Evolutionary conservation across 2,329 filamentous ascomycete species (phyloP).

Genomic region (Penicillium sp.): DNA sequence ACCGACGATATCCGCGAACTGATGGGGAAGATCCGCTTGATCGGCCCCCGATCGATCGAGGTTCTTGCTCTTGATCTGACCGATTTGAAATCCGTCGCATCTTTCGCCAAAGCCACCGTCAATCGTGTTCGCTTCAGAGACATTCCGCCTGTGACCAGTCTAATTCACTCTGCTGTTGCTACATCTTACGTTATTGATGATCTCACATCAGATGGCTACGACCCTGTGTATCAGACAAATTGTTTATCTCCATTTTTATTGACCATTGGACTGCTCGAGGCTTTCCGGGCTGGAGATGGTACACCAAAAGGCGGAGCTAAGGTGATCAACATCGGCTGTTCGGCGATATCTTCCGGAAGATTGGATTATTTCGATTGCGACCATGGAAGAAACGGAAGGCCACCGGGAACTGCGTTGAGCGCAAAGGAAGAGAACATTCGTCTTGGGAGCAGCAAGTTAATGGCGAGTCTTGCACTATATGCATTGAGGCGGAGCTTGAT

Average conservation of each 20-base stretch:
- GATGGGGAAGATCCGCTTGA: conserved; percentile 29
- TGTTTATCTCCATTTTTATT: conserved; percentile 38
- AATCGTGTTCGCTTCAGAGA: conserved; percentile 33
- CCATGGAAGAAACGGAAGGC: conserved; percentile 15
- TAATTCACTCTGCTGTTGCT: conserved; percentile 36
- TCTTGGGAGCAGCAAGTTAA: conserved; percentile 37
- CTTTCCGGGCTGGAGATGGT: conserved; percentile 35
- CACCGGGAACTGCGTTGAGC: conserved; percentile 27
- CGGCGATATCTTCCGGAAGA: conserved; percentile 30
- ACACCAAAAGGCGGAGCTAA: conserved; percentile 31
- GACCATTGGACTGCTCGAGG: conserved; percentile 37
- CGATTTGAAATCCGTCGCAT: conserved; percentile 32
- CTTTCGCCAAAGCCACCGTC: conserved; percentile 33
- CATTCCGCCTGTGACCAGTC: conserved; percentile 34
- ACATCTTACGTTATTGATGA: conserved; percentile 34
- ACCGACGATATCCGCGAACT: conserved; percentile 30
- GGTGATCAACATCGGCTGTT: conserved; percentile 39
- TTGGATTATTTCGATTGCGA: conserved; percentile 35
- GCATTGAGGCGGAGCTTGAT: conserved; percentile 37
- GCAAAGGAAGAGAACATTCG: conserved; percentile 31
- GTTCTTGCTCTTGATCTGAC: conserved; percentile 32
- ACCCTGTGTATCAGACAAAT: conserved; percentile 39
- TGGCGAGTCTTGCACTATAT: conserved; percentile 37
- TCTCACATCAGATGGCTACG: conserved; percentile 34
- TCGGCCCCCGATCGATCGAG: conserved; percentile 37